Evolutionary conservation across 257 asterid species (phyloP), one percentile per base, ranked within the genome.

Genomic region (Avicennia marina): DNA sequence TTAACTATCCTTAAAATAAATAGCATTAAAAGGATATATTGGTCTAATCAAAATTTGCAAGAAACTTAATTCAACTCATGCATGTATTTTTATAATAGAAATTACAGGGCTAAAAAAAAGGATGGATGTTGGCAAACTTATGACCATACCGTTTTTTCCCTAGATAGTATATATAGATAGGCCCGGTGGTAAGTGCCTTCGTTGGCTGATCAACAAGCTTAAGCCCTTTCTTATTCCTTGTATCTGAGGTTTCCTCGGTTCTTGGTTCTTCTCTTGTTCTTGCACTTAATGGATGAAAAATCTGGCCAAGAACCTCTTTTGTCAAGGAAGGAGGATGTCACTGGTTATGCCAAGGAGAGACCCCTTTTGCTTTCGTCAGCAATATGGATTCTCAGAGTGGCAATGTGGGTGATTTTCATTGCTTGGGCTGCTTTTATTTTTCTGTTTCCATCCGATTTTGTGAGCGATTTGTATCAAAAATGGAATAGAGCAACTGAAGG

Each of bases 361-460:
- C n/a, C 80, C 19, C 18, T 80, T 22, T 24, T 63, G 45, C 3
- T 62, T 48, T 69, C 86, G 64, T 72, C 76, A 22, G 31, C 76
- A 5, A 84, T 74, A 77, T 83, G 78, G 81, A 20, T 60, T 59
- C 74, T 90, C 33, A 73, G 69, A 65, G 69, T 60, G 53, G 31
- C 56, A 20, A 78, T 82, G 77, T 84, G 89, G 94, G 64, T 51
- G 50, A 50, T 82, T 64, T 84, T 90, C 73, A 61, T 77, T 16
- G 49, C 78, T 24, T 90, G 96, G 96, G 78, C 65, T 63, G 22
- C 85, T 68, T 66, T 77, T 51, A 54, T 87, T 15, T 78, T 75
- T 64, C 53, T 84, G 9, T 71, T 18, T 43, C 93, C 97, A 1
- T 60, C 82, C 7, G 58, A 72, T 7, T 38, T 24, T 31, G 52